Evolutionary conservation across 208 protist genomes (phyloP).

Genomic region (Angomonas ambiguus): DNA sequence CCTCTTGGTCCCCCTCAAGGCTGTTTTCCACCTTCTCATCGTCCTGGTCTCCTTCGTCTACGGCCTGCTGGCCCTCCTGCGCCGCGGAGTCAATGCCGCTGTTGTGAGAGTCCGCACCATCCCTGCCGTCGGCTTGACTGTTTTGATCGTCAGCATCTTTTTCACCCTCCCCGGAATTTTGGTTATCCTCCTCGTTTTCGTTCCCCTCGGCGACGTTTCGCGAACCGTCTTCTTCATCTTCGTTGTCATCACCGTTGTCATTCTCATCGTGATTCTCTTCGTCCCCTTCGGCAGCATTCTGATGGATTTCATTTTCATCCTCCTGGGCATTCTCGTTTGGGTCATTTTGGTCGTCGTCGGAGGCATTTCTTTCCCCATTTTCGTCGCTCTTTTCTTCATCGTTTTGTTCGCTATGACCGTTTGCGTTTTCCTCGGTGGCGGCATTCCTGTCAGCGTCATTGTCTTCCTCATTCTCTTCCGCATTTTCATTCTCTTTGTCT

Average conservation of each 20-base stretch:
- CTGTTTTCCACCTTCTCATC: constrained; percentile 8
- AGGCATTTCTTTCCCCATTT: constrained; percentile 8
- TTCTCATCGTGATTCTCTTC: constrained; percentile 12
- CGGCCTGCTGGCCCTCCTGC: constrained; percentile 8
- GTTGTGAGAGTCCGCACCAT: constrained; percentile 9
- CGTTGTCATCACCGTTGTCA: constrained; percentile 8
- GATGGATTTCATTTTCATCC: constrained; percentile 9
- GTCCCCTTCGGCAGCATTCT: background rate
- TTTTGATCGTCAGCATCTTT: background rate
- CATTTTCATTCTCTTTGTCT: constrained; percentile 7
- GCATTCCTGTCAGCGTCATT: background rate
- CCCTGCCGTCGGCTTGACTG: constrained; percentile 11
- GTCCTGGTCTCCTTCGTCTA: constrained; percentile 1
- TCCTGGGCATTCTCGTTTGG: background rate
- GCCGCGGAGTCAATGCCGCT: constrained; percentile 1
- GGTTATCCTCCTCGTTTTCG: constrained; percentile 3
- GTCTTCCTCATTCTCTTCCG: background rate
- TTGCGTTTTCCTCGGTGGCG: background rate
- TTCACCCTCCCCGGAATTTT: background rate
- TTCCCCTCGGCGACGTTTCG: background rate
- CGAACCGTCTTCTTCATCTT: constrained; percentile 10
- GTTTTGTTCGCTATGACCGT: constrained; percentile 4
- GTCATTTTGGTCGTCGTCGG: background rate
- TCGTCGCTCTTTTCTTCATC: constrained; percentile 5
- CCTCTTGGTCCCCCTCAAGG: background rate